phyloP scores from a whole-genome alignment of 495 filamentous ascomycete genomes.

The Beverwykella pulmonaria region DNA sequence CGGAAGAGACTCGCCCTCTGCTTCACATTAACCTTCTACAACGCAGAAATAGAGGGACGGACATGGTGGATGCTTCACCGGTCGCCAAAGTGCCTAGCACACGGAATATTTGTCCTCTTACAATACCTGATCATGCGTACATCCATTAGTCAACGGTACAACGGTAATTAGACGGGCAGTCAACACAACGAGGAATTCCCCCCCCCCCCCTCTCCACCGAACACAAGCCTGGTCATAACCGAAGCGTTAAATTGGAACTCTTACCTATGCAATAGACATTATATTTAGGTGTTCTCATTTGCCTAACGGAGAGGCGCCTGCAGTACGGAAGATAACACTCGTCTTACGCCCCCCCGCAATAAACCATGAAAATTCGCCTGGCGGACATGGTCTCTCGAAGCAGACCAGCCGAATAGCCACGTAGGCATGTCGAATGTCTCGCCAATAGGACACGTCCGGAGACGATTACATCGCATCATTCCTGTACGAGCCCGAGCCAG shows the following conservation, averaged over 20 bases:
- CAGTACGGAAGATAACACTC: conserved; percentile 7
- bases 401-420: neutral
- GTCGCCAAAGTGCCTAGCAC: conserved; percentile 25
- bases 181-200: neutral
- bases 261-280: neutral
- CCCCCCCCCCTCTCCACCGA: too few relatives aligned
- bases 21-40: conserved; percentile 2
- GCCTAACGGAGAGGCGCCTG: neutral
- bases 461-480: neutral
- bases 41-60: neutral
- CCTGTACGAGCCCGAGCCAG: neutral
- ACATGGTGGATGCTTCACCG: conserved; percentile 18
- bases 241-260: neutral
- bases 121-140: conserved; percentile 27
- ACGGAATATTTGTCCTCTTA: conserved; percentile 2
- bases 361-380: neutral
- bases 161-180: conserved; percentile 6
- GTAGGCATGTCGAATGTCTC: neutral
- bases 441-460: neutral
- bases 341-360: neutral
- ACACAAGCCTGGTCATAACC: neutral
- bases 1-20: conserved; percentile 8
- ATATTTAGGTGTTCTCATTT: neutral
- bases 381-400: conserved; percentile 8
- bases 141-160: conserved; percentile 26